Evolutionary conservation across 1,284 basidiomycete genomes (phyloP).

Genomic region (Malassezia psittaci): DNA sequence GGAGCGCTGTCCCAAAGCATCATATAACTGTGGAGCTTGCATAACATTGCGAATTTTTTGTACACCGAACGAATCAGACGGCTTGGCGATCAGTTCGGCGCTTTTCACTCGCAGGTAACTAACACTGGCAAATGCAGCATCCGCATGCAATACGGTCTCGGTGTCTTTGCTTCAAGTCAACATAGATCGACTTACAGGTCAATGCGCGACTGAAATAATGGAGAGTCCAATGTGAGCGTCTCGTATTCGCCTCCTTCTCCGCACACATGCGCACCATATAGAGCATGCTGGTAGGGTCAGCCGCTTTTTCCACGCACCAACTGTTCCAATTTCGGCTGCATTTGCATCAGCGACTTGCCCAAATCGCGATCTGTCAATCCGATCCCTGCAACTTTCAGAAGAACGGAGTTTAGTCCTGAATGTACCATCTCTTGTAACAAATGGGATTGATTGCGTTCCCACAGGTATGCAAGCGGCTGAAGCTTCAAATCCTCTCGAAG

Average conservation of each 20-base stretch:
- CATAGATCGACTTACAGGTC: constrained; percentile 54
- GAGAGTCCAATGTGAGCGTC: constrained; percentile 78
- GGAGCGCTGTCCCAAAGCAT: constrained; percentile 10
- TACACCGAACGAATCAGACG: background rate
- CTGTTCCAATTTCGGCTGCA: constrained; percentile 63
- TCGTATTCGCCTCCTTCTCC: constrained; percentile 99
- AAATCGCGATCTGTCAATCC: constrained; percentile 69
- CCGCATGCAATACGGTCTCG: constrained; percentile 35
- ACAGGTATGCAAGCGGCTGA: constrained; percentile 76
- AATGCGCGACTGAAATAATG: constrained; percentile 72
- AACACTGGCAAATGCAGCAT: constrained; percentile 37
- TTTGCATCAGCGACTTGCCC: constrained; percentile 64
- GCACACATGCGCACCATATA: constrained; percentile 85
- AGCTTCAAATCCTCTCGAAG: constrained; percentile 57
- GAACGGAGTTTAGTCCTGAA: constrained; percentile 66
- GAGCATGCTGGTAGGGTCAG: constrained; percentile 50
- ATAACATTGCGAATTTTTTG: background rate
- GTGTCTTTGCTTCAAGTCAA: constrained; percentile 16
- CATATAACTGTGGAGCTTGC: constrained; percentile 19
- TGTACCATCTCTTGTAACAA: constrained; percentile 77
- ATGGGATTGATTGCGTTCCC: constrained; percentile 79
- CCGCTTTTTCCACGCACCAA: constrained; percentile 47
- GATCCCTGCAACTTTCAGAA: constrained; percentile 95
- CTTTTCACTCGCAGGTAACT: constrained; percentile 32
- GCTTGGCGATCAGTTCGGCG: constrained; percentile 28